Evolutionary conservation across 495 filamentous ascomycete genomes (phyloP).

Genomic region (Trichoderma parareesei): DNA sequence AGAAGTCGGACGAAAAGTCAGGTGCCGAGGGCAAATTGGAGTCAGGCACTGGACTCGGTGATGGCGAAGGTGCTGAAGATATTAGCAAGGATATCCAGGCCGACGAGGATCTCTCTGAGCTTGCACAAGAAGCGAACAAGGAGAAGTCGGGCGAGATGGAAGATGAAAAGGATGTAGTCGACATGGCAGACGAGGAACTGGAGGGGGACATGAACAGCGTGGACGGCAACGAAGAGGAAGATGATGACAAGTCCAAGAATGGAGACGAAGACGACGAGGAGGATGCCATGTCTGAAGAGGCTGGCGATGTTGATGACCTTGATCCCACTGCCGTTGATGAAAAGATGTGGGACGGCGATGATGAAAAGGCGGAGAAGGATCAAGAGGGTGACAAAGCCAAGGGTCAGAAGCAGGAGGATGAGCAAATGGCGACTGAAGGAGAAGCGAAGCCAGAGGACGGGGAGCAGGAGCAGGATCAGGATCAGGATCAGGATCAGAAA

Average conservation of each 20-base stretch:
- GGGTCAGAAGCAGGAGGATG: constrained; percentile 54
- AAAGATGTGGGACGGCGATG: constrained; percentile 91
- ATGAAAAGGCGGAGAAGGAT: constrained; percentile 69
- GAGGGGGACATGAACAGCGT: constrained; percentile 70
- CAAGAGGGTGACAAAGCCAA: constrained; percentile 65
- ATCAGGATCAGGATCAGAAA: constrained; percentile 45
- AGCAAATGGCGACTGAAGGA: constrained; percentile 54
- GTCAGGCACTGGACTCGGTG: constrained; percentile 90
- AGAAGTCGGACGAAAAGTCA: constrained; percentile 59
- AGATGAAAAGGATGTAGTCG: constrained; percentile 80
- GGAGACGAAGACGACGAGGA: constrained; percentile 47
- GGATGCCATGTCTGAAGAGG: constrained; percentile 76
- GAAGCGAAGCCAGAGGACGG: constrained; percentile 32
- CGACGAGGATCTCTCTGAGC: constrained; percentile 86
- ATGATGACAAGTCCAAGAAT: constrained; percentile 42
- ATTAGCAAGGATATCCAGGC: constrained; percentile 93
- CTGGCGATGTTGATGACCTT: constrained; percentile 80
- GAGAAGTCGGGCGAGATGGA: constrained; percentile 64
- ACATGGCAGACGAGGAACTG: constrained; percentile 88
- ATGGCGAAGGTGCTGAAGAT: constrained; percentile 89
- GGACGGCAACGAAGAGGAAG: constrained; percentile 47
- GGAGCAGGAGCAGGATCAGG: constrained; percentile 46
- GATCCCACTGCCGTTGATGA: constrained; percentile 87
- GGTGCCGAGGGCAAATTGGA: constrained; percentile 70
- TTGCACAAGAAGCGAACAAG: constrained; percentile 73